These are phyloP conservation scores for Lizanozyma gosingica DNA, from an alignment of 1,139 yeast species.

Conservation along the genomic window DNA sequence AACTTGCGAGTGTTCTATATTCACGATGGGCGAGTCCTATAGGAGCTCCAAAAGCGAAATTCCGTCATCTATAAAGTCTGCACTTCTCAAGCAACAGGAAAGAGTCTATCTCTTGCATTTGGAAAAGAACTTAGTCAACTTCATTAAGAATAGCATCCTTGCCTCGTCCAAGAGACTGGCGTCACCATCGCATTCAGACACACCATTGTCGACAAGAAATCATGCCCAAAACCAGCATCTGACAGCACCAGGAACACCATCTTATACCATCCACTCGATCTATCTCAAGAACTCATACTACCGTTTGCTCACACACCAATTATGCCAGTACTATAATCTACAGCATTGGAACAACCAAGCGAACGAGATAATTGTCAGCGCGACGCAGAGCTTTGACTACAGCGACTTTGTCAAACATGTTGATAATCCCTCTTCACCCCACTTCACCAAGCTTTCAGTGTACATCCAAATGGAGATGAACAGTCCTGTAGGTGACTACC, in stretches of 20 bases:
- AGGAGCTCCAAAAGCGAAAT: slow-evolving; percentile 7
- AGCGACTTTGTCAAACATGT: slow-evolving; percentile 7
- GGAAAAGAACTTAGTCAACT: slow-evolving; percentile 38
- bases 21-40: too few species aligned
- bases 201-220: too few species aligned
- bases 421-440: slow-evolving; percentile 1
- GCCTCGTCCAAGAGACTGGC: slow-evolving; percentile 3
- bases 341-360: slow-evolving; percentile 20
- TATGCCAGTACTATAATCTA: slow-evolving; percentile 57
- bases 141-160: slow-evolving; percentile 16
- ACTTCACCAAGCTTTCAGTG: neutral
- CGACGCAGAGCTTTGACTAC: slow-evolving; percentile 13
- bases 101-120: slow-evolving; percentile 43
- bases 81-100: slow-evolving; percentile 40
- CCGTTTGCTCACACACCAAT: slow-evolving; percentile 55
- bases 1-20: too few species aligned
- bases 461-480: neutral
- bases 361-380: slow-evolving; percentile 21
- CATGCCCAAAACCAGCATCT: slow-evolving; percentile 1
- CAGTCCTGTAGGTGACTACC: too few species aligned
- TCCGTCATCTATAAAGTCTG: slow-evolving; percentile 17
- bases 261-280: slow-evolving; percentile 13
- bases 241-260: neutral
- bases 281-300: slow-evolving; percentile 58
- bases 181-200: slow-evolving; percentile 5